Base-by-base conservation (phyloP, 2,329 filamentous ascomycete genomes). In the Elsinoe australis region DNA sequence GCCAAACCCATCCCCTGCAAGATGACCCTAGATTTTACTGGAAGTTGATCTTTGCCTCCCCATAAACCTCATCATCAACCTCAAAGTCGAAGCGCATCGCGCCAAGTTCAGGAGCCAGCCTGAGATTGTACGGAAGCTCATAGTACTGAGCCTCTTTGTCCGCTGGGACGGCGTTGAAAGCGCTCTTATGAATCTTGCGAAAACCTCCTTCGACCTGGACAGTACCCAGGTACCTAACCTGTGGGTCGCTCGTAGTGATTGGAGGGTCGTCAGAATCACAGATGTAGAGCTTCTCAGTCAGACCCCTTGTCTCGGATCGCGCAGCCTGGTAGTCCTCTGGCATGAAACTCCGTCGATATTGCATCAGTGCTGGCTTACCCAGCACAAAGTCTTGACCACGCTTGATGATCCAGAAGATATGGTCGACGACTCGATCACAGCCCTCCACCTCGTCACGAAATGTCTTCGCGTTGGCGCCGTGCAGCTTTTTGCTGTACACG, bases 371-470 rank as follows among this genome's bases (percentile, higher is more conserved):
- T 3, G 41, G 36, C 15, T 21, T 9, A 0, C 19, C 21, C 7
- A 28, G 5, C 3, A 47, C 26, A 18, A 52, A 8, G 10, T 21
- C 17, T 4, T 49, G n/a, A 3, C 39, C 47, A 7, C 14, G 18
- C 21, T 34, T 47, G 61, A 88, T 86, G 63, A 88, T 84, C 85
- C 85, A 89, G 66, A 87, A 83, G 83, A 90, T 88, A 36, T 85
- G 74, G 62, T 89, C 83, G 36, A 76, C 81, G 5, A 89, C 84
- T 83, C 88, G 88, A 83, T 83, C 88, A 41, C 83, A 67, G 67
- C 88, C 83, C 83, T 84, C 88, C 18, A 88, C 64, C 4, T 83
- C 83, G 55, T 79, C 84, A 84, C 84, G 88, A 60, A 89, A 89
- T 4, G 18, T 19, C 44, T 84, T 70, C 62, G 88, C 85, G 33